Percentiles rank a stretch among this genome's conserved stretches.
These are phyloP conservation scores for Lecanicillium sp. DNA, from an alignment of 2,329 filamentous ascomycete species.

Conservation along the genomic window DNA sequence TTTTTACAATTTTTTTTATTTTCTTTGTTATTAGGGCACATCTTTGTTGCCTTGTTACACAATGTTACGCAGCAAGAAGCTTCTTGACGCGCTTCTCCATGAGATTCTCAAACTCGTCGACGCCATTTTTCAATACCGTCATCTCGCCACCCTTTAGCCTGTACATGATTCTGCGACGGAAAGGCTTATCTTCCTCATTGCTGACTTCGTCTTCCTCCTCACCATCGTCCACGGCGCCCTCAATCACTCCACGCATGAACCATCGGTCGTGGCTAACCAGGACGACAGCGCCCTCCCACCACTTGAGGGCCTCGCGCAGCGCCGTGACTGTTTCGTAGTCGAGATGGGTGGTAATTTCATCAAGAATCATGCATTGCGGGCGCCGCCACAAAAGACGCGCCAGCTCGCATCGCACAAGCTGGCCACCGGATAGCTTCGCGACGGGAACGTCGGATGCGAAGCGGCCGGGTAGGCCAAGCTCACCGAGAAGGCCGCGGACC, in stretches of 20 bases:
- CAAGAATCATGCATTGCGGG: conserved; percentile 68
- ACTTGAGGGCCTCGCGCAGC: conserved; percentile 57
- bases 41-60: no score
- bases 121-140: conserved; percentile 50
- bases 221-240: conserved; percentile 47
- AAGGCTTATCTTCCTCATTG: conserved; percentile 36
- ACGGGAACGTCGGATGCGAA: conserved; percentile 69
- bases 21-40: no score
- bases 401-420: conserved; percentile 61
- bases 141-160: conserved; percentile 54
- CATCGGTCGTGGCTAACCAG: conserved; percentile 79
- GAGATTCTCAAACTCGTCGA: conserved; percentile 58
- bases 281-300: conserved; percentile 68
- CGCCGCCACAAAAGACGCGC: conserved; percentile 61
- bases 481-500: conserved; percentile 58
- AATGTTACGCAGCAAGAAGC: conserved; percentile 24
- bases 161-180: conserved; percentile 51
- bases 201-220: conserved; percentile 31
- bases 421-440: conserved; percentile 69
- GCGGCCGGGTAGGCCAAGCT: conserved; percentile 64
- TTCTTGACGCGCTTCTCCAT: conserved; percentile 54
- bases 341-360: conserved; percentile 80
- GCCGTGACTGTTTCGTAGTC: conserved; percentile 76
- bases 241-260: conserved; percentile 68
- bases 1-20: no score